Evolutionary conservation across 106 monocot genomes (phyloP).

Genomic region (Chionographis japonica): DNA sequence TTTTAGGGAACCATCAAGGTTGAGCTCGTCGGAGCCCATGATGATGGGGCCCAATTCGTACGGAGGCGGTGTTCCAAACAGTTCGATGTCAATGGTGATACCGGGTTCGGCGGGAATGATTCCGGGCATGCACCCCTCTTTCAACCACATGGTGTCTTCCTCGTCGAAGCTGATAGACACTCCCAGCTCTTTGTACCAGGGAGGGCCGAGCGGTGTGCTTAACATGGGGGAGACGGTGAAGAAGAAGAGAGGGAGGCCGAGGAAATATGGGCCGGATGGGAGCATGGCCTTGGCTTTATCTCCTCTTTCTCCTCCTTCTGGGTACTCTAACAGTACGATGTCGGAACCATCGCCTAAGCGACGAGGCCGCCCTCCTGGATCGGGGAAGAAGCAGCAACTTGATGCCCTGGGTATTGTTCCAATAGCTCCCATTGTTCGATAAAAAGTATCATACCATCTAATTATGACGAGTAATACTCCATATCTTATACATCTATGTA

Average conservation of each 20-base stretch:
- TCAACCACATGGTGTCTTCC: conserved; percentile 10
- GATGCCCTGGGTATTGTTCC: conserved; percentile 50
- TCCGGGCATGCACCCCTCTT: conserved; percentile 29
- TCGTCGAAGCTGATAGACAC: conserved; percentile 22
- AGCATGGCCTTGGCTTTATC: conserved; percentile 50
- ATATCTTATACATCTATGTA: no score
- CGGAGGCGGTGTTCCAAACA: conserved; percentile 4
- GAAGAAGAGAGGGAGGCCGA: conserved; percentile 73
- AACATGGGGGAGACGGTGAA: conserved; percentile 39
- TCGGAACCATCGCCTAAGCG: conserved; percentile 33
- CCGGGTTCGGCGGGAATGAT: conserved; percentile 21
- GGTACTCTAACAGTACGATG: conserved; percentile 18
- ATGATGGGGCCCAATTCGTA: conserved; percentile 21
- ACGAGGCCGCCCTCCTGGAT: conserved; percentile 61
- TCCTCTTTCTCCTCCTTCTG: conserved; percentile 26
- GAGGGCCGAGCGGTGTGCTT: conserved; percentile 16
- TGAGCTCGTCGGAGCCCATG: conserved; percentile 26
- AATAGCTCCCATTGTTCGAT: neutral
- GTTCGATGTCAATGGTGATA: conserved; percentile 19
- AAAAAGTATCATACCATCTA: neutral
- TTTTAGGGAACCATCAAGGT: conserved; percentile 18
- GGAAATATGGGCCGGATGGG: conserved; percentile 71
- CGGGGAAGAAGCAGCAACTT: conserved; percentile 59
- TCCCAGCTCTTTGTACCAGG: conserved; percentile 12
- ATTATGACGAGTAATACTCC: no score